A percentile compares a stretch with the other conserved stretches of the same genome.
Conservation (phyloP, 768 basidiomycete genomes). For the Lactarius pseudohatsudake region DNA sequence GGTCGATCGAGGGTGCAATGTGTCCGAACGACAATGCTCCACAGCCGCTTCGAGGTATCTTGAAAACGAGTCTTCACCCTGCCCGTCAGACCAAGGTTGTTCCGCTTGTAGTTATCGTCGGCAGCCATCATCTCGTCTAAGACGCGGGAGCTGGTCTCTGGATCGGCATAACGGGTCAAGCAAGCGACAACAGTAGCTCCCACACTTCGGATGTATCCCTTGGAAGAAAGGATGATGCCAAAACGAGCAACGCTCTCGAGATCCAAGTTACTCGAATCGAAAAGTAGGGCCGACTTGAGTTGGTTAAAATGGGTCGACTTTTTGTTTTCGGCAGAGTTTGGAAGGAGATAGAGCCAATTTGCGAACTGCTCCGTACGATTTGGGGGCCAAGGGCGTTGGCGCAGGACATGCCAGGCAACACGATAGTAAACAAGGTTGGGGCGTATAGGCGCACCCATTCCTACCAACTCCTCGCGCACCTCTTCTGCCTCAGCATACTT, state of each 20-base stretch:
- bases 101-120: slow-evolving; percentile 32
- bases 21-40: slow-evolving; percentile 43
- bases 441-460: slow-evolving; percentile 41
- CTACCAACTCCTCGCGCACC: slow-evolving; percentile 43
- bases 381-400: slow-evolving; percentile 23
- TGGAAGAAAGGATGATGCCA: slow-evolving; percentile 45
- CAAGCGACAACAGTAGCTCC: slow-evolving; percentile 35
- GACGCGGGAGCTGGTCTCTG: slow-evolving; percentile 40
- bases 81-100: background rate
- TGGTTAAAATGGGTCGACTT: slow-evolving; percentile 29
- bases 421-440: slow-evolving; percentile 39
- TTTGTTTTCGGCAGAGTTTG: slow-evolving; percentile 22
- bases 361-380: slow-evolving; percentile 33
- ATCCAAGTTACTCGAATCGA: slow-evolving; percentile 34
- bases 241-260: slow-evolving; percentile 44
- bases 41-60: slow-evolving; percentile 29
- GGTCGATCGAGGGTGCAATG: slow-evolving; percentile 42
- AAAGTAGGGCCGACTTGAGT: slow-evolving; percentile 39
- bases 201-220: slow-evolving; percentile 41
- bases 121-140: slow-evolving; percentile 36
- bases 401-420: slow-evolving; percentile 40
- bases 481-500: slow-evolving; percentile 38
- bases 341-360: slow-evolving; percentile 47
- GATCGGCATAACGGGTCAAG: slow-evolving; percentile 46
- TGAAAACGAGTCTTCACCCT: background rate